These are phyloP conservation scores for Mycena kentingensis DNA, from an alignment of 768 basidiomycete genomes.

Conservation along the genomic window DNA sequence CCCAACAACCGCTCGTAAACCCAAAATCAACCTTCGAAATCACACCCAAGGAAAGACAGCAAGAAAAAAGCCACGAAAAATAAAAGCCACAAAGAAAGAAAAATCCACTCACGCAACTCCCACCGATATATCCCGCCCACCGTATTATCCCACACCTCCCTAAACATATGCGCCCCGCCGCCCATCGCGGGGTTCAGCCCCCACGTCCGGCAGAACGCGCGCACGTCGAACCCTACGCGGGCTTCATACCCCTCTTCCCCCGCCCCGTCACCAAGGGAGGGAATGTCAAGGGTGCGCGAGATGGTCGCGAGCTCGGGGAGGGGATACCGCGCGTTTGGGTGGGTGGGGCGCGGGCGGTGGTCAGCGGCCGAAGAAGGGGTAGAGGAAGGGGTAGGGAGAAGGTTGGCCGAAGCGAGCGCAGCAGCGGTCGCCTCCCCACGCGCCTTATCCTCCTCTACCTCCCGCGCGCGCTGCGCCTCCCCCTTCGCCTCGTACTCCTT, in stretches of 20 bases:
- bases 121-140: slow-evolving; percentile 67
- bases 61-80: too few species aligned
- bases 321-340: slow-evolving; percentile 21
- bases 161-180: slow-evolving; percentile 83
- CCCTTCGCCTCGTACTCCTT: not conserved
- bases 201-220: slow-evolving; percentile 60
- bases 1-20: too few species aligned
- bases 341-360: slow-evolving; percentile 14
- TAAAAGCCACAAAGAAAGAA: slow-evolving; percentile 12
- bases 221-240: slow-evolving; percentile 65
- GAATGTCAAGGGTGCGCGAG: slow-evolving; percentile 43
- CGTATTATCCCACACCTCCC: slow-evolving; percentile 70
- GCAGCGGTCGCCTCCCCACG: not conserved
- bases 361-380: too few species aligned
- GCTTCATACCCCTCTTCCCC: too few species aligned
- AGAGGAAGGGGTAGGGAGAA: too few species aligned
- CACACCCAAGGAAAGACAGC: too few species aligned
- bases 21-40: too few species aligned
- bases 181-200: slow-evolving; percentile 55
- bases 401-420: too few species aligned
- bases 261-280: slow-evolving; percentile 46
- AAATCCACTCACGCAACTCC: slow-evolving; percentile 59
- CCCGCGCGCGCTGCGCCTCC: slow-evolving; percentile 32
- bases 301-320: slow-evolving; percentile 17
- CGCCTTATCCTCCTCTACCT: slow-evolving; percentile 22